Base-by-base conservation (phyloP, 1,284 basidiomycete genomes). In the Leccinum pachyderme region DNA sequence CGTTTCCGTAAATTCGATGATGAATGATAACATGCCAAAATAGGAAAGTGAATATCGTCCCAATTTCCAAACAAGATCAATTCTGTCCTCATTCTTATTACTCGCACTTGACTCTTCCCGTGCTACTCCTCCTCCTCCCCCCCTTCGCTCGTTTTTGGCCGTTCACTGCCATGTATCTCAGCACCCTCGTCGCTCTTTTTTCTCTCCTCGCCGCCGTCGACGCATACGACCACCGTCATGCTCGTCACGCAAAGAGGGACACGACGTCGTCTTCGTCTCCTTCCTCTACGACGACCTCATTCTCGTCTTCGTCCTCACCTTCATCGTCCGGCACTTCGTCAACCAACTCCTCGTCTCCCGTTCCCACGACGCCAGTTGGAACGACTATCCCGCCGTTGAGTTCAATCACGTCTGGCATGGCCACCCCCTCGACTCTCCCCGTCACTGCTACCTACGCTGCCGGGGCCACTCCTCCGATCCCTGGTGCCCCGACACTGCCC, bases 351-450 rank as follows among this genome's bases (percentile, higher is more conserved):
- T 47, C 63, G 2, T 55, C 68, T 3, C 55, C 67, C 5, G 56
- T 63, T 18, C 61, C 66, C 33, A 63, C 71, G 9, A 63, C 67
- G 13, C 72, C 73, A 8, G 71, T 67, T 8, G 62, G 62, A 6
- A 64, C 71, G 1, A 43, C 62, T 4, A 63, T 84, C 37, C 83
- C 84, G 37, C 77, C 83, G 6, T 72, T 91, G 48, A 78, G 75
- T n/a, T 75, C 75, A 51, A 82, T 93, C 58, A 86, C 81, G 3
- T 81, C 81, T 32, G 86, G 84, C 55, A 90, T 89, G 80, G 73
- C 87, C 1, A 74, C 81, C 6, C 77, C 78, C 15, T 58, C 81
- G 2, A 81, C 84, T 0, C 72, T 77, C 3, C 65, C 82, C 2
- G 73, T 81, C 9, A 72, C 80, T 4, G 68, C 79, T 2, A 85